Evolutionary conservation across 1,139 yeast species (phyloP).

Genomic region (Geotrichum citri-aurantii): DNA sequence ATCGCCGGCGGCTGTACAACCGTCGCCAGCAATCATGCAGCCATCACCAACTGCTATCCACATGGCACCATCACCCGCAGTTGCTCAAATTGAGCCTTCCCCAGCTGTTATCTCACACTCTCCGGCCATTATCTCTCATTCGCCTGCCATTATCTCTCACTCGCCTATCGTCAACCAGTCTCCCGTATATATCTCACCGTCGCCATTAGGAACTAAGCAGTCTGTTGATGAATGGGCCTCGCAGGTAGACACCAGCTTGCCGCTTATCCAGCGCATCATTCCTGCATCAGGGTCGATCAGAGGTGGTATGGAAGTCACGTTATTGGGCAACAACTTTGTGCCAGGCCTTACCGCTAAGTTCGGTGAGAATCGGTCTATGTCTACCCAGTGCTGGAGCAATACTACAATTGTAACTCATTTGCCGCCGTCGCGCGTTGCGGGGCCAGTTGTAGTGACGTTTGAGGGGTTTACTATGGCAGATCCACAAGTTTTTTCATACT

Average conservation of each 20-base stretch:
- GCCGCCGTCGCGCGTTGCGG: slow-evolving; percentile 82
- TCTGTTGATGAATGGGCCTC: slow-evolving; percentile 16
- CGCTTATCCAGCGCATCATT: slow-evolving; percentile 71
- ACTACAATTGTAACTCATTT: slow-evolving; percentile 81
- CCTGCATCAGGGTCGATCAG: slow-evolving; percentile 91
- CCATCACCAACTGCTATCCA: neutral
- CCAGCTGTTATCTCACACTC: neutral
- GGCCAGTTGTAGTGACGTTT: slow-evolving; percentile 81
- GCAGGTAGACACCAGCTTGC: slow-evolving; percentile 34
- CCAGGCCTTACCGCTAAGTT: slow-evolving; percentile 76
- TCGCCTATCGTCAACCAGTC: slow-evolving; percentile 4
- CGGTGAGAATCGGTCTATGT: slow-evolving; percentile 73
- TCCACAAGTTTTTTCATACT: slow-evolving; percentile 66
- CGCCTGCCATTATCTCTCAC: slow-evolving; percentile 3
- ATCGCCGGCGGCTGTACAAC: neutral
- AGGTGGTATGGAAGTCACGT: slow-evolving; percentile 89
- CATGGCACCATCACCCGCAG: neutral
- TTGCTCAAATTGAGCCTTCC: neutral
- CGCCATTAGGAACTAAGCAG: slow-evolving; percentile 7
- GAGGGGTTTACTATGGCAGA: slow-evolving; percentile 40
- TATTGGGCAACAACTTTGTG: slow-evolving; percentile 75
- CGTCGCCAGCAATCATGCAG: neutral
- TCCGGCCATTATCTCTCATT: neutral
- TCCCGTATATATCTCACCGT: slow-evolving; percentile 5
- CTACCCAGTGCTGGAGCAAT: slow-evolving; percentile 91